These are phyloP conservation scores for Neolentinus lepideus DNA, from an alignment of 1,284 basidiomycete genomes.

Conservation along the genomic window DNA sequence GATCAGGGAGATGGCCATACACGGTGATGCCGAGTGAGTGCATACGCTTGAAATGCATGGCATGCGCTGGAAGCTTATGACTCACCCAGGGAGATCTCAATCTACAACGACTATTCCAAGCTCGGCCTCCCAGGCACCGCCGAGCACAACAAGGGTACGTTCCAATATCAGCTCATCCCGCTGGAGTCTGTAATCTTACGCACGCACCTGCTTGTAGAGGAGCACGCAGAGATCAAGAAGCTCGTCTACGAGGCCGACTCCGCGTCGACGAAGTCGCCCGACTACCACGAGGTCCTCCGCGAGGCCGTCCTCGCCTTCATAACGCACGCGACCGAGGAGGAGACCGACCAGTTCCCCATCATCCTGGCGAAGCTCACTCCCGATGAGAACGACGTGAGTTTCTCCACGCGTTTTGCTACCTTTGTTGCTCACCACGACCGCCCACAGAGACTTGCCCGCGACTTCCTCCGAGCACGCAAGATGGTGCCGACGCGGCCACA, in stretches of 20 bases:
- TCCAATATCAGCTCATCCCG: neutral
- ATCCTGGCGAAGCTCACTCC: slow-evolving; percentile 12
- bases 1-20: slow-evolving; percentile 20
- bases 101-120: slow-evolving; percentile 17
- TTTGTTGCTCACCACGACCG: neutral
- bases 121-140: slow-evolving; percentile 14
- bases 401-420: neutral
- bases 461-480: slow-evolving; percentile 15
- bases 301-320: slow-evolving; percentile 17
- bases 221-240: slow-evolving; percentile 17
- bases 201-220: no score
- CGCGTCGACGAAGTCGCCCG: slow-evolving; percentile 6
- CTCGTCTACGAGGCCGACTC: slow-evolving; percentile 15
- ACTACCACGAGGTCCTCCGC: slow-evolving; percentile 15
- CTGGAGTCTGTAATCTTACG: no score
- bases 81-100: slow-evolving; percentile 7
- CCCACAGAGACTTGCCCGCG: slow-evolving; percentile 13
- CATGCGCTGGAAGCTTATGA: neutral
- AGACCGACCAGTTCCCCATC: slow-evolving; percentile 15
- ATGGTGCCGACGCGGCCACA: slow-evolving; percentile 11
- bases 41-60: neutral
- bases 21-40: slow-evolving; percentile 19
- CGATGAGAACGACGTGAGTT: slow-evolving; percentile 17
- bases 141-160: slow-evolving; percentile 13
- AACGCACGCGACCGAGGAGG: slow-evolving; percentile 18